Conservation (phyloP, 148 eudicot species). For the Polygonum maritimum region DNA sequence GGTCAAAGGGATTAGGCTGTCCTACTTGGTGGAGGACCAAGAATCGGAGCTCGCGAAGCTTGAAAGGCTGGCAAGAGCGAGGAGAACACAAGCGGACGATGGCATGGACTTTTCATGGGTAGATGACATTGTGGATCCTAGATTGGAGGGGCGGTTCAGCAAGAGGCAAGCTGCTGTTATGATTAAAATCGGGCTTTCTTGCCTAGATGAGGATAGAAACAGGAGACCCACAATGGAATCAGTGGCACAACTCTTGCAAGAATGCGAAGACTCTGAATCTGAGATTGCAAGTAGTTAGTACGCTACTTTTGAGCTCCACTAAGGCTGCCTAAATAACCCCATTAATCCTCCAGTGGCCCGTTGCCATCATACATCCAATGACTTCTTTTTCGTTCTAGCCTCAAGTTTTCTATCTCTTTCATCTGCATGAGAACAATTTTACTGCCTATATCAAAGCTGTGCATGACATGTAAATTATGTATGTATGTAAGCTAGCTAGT, state of each 20-base stretch:
- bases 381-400: not conserved
- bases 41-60: constrained; percentile 30
- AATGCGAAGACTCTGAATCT: too few relatives aligned
- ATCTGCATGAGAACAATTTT: not conserved
- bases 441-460: not conserved
- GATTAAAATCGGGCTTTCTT: constrained; percentile 16
- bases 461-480: too few relatives aligned
- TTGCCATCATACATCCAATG: not conserved
- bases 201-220: too few relatives aligned
- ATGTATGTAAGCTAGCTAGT: not conserved
- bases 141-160: constrained; percentile 35
- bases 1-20: constrained; percentile 8
- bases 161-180: constrained; percentile 32
- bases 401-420: not conserved
- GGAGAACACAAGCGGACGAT: constrained; percentile 9
- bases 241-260: too few relatives aligned
- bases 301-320: not conserved
- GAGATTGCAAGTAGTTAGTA: too few relatives aligned
- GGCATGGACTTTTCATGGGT: constrained; percentile 29
- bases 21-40: constrained; percentile 21
- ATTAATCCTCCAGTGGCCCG: not conserved
- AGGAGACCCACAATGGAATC: too few relatives aligned
- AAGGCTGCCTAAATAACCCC: not conserved
- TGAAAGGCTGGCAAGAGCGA: constrained; percentile 25
- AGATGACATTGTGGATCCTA: constrained; percentile 31